Evolutionary conservation across 768 basidiomycete genomes (phyloP).

Genomic region (Russula sp.): DNA sequence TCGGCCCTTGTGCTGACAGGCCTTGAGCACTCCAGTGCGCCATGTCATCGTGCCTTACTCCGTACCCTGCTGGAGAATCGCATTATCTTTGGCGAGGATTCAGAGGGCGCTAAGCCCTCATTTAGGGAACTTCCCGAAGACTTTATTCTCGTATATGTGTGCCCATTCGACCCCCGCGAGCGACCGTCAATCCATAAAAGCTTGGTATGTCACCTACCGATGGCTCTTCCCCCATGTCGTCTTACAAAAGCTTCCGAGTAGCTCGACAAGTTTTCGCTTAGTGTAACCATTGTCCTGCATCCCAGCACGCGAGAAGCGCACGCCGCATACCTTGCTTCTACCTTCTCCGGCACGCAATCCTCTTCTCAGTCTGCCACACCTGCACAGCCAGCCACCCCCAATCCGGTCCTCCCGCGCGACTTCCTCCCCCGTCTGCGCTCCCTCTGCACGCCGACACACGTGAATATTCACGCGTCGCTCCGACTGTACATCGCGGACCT

Average conservation of each 20-base stretch:
- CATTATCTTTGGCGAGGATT: conserved; percentile 40
- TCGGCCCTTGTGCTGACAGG: conserved; percentile 61
- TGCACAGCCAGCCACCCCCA: not conserved
- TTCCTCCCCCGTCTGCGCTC: conserved; percentile 27
- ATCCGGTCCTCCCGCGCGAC: conserved; percentile 25
- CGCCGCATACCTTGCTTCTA: conserved; percentile 27
- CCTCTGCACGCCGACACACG: conserved; percentile 18
- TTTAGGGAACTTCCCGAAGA: conserved; percentile 54
- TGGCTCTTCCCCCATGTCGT: not conserved
- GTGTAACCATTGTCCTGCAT: conserved; percentile 46
- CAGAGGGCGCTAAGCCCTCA: conserved; percentile 24
- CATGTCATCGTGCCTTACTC: conserved; percentile 52
- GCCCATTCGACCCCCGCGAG: conserved; percentile 54
- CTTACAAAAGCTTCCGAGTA: conserved; percentile 26
- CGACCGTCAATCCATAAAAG: conserved; percentile 57
- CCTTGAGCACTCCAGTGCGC: conserved; percentile 50
- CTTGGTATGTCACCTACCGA: conserved; percentile 41
- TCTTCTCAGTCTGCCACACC: conserved; percentile 24
- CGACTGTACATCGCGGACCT: conserved; percentile 64
- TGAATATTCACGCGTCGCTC: conserved; percentile 35
- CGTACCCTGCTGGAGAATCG: conserved; percentile 45
- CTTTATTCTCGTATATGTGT: conserved; percentile 70
- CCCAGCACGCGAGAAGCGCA: conserved; percentile 25
- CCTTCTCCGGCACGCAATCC: conserved; percentile 24
- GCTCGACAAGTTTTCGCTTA: conserved; percentile 79